Conservation (phyloP, 1,284 basidiomycete species). For the Spongispora temasekensis region DNA sequence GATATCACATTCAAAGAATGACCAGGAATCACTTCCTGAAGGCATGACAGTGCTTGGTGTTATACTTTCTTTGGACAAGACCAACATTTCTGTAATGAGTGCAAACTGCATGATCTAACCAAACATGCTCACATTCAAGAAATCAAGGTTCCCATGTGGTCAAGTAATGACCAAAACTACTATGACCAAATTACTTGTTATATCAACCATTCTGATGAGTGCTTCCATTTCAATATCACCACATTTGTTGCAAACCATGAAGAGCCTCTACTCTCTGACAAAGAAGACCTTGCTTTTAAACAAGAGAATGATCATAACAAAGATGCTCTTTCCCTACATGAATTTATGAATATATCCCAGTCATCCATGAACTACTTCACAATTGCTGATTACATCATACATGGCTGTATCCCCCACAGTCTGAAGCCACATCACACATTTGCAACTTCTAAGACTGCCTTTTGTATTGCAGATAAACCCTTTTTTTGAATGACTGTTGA, state of each 20-base stretch:
- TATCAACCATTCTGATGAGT: not conserved
- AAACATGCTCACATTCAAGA: not conserved
- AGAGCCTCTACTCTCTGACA: not conserved
- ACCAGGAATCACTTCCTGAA: not conserved
- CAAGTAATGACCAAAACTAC: not conserved
- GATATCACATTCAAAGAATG: not conserved
- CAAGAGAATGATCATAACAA: not conserved
- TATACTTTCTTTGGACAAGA: not conserved
- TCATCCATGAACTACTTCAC: not conserved
- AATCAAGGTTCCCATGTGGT: not conserved
- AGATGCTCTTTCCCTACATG: not conserved
- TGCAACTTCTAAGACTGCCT: not conserved
- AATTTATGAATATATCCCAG: not conserved
- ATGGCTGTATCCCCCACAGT: not conserved
- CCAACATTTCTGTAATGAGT: not conserved
- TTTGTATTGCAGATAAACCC: not conserved
- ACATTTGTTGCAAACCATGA: not conserved
- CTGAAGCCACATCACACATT: not conserved
- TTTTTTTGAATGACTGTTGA: not conserved
- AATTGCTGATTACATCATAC: not conserved
- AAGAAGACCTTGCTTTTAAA: not conserved
- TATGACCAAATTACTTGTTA: not conserved
- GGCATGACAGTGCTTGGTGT: not conserved
- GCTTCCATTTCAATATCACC: not conserved
- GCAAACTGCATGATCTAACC: not conserved